Percentiles rank a stretch among this genome's conserved stretches.
phyloP scores from a whole-genome alignment of 2,329 filamentous ascomycete species.

The Shiraia sp. region DNA sequence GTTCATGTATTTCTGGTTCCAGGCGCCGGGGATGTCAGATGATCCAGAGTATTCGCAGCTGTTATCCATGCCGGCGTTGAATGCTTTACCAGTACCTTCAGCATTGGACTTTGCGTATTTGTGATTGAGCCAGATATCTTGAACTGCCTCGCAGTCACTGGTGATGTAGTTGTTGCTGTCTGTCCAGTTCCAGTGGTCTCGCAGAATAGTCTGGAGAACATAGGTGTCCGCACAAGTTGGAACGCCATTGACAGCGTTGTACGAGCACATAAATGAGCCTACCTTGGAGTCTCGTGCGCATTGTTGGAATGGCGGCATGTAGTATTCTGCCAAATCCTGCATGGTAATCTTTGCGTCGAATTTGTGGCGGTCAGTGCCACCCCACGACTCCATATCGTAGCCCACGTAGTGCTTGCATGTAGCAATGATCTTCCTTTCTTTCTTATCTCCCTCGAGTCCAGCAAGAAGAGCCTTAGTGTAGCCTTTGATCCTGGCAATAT shows the following conservation, averaged over 20 bases:
- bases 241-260: slow-evolving; percentile 67
- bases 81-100: slow-evolving; percentile 52
- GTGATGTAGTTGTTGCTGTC: slow-evolving; percentile 65
- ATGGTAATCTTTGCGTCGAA: slow-evolving; percentile 61
- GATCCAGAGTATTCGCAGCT: slow-evolving; percentile 53
- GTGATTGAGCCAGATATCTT: slow-evolving; percentile 61
- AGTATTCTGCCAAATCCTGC: slow-evolving; percentile 71
- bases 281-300: slow-evolving; percentile 51
- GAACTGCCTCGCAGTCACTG: slow-evolving; percentile 67
- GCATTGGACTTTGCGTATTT: slow-evolving; percentile 43
- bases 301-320: slow-evolving; percentile 65
- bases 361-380: slow-evolving; percentile 44
- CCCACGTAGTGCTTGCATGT: slow-evolving; percentile 53
- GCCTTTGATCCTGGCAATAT: slow-evolving; percentile 54
- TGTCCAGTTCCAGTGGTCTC: slow-evolving; percentile 68
- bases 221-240: slow-evolving; percentile 67
- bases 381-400: slow-evolving; percentile 35
- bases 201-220: slow-evolving; percentile 64
- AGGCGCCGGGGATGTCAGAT: slow-evolving; percentile 25
- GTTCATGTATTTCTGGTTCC: slow-evolving; percentile 37
- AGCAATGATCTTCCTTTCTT: slow-evolving; percentile 44
- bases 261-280: slow-evolving; percentile 58
- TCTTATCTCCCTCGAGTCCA: slow-evolving; percentile 16
- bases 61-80: slow-evolving; percentile 58
- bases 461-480: slow-evolving; percentile 46